Base-by-base conservation (phyloP, 768 basidiomycete species). In the Leccinum olivaceopallidum region DNA sequence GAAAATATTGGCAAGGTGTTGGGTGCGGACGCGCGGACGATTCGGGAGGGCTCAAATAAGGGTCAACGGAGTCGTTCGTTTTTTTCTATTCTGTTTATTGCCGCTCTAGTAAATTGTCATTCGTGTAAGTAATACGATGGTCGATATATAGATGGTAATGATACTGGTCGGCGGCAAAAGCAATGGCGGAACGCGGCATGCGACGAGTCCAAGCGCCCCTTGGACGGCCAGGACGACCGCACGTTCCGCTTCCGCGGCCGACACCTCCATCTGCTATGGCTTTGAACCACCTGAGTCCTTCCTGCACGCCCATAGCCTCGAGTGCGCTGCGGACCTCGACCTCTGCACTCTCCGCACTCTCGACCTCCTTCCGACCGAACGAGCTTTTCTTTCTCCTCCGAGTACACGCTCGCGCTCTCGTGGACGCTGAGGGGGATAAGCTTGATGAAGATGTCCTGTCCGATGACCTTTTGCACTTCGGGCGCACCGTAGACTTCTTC, bases 301-400 rank as follows among this genome's bases (percentile, higher is more conserved):
- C 83, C 63, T 89, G 89, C 34, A 98, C 82, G 1, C 91, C 92
- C 62, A 95, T 79, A 30, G 86, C 85, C 53, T 96, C 95, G 55
- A 98, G 73, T 24, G 87, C 86, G 52, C 90, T 90, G 63, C 85
- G 79, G 36, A 84, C 83, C 72, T 95, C 92, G 6, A 81, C 89
- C 69, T 97, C 94, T 0, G 90, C 88, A 24, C 84, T 78, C 63
- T 98, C 95, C 0, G 87, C 89, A 56, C 86, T 85, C 78, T 98
- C 96, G 8, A 90, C 91, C 72, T 98, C 95, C 6, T 80, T 85
- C 44, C 97, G 82, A 8, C 44, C 97, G 82, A 8, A 95, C 94
- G 28, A 92, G 71, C 75, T 99, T 98, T 22, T 96, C 97, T 78
- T 98, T 98, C 77, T 99, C 97, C 74, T 99, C 97, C 1, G 94